Base-by-base conservation (phyloP, 2,329 filamentous ascomycete genomes). In the Gaeumannomyces sp. region DNA sequence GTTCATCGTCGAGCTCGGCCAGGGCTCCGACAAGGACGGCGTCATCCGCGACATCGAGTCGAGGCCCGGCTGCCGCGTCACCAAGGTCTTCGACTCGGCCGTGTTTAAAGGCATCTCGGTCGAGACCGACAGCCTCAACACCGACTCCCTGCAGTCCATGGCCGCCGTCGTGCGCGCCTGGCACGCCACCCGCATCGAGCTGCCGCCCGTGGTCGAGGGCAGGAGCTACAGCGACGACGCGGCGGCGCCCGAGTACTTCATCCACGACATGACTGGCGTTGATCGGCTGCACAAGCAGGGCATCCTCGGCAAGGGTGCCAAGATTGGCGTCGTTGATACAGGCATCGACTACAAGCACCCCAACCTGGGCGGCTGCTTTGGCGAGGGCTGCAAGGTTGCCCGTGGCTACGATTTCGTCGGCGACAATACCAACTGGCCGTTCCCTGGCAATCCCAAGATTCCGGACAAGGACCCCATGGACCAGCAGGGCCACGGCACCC, bases 361-460 rank as follows among this genome's bases (percentile, higher is more conserved):
- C 72, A 71, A 62, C 64, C 75, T 80, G 5, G 69, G 70, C n/a
- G 69, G 70, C 2, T 67, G 70, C 0, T 67, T 70, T 28, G 71
- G 71, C 0, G 53, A 66, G 22, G 70, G 69, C 0, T 71, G 63
- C 64, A 72, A 69, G 61, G 65, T 72, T 4, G 65, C 65, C 8
- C 70, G 68, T 0, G 70, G 70, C 0, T 71, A 69, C 31, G 70
- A 72, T 38, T 67, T 72, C 0, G 68, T 71, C 10, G 71, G 70
- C 29, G 65, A 71, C 58, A 14, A 59, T 45, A 2, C 66, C 63
- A 14, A 38, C 28, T 56, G 59, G 59, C 63, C 27, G 7, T 59
- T 53, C 25, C 35, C 61, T n/a, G 61, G 61, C 27, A 53, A 56
- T 27, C 13, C 28, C 16, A 62, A 62, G 61, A 19, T n/a, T 0